phyloP scores from a whole-genome alignment of 768 basidiomycete genomes.

The Tephrocybe sp. region DNA sequence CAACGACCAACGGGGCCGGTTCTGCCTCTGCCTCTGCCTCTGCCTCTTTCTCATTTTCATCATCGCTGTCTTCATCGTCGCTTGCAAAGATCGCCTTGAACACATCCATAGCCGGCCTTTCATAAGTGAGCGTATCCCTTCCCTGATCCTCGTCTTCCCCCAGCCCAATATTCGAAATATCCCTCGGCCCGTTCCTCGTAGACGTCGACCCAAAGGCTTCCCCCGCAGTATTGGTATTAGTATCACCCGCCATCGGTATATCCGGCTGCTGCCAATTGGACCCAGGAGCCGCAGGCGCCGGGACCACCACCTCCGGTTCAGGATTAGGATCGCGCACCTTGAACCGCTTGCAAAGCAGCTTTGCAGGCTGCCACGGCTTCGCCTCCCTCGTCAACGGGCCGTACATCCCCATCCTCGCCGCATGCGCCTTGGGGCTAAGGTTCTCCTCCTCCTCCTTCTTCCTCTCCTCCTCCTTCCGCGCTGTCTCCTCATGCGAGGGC shows the following conservation, averaged over 20 bases:
- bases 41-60: slow-evolving; percentile 49
- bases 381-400: slow-evolving; percentile 82
- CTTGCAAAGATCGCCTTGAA: slow-evolving; percentile 99
- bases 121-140: slow-evolving; percentile 82
- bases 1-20: slow-evolving; percentile 8
- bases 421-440: slow-evolving; percentile 75
- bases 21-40: slow-evolving; percentile 26
- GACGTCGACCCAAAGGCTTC: slow-evolving; percentile 15
- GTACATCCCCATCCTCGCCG: slow-evolving; percentile 87
- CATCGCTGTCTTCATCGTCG: slow-evolving; percentile 85
- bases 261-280: slow-evolving; percentile 18
- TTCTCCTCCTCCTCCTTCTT: slow-evolving; percentile 51
- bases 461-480: slow-evolving; percentile 41
- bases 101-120: slow-evolving; percentile 85
- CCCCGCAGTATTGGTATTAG: too few species aligned
- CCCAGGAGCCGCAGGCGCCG: slow-evolving; percentile 19
- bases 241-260: slow-evolving; percentile 7
- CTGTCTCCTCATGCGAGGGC: slow-evolving; percentile 47
- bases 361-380: slow-evolving; percentile 77
- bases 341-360: slow-evolving; percentile 90
- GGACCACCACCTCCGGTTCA: slow-evolving; percentile 41
- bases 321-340: slow-evolving; percentile 87
- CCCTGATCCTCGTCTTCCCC: slow-evolving; percentile 94
- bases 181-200: slow-evolving; percentile 37
- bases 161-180: slow-evolving; percentile 81